Evolutionary conservation across 305 asterid species (phyloP).

Genomic region (Euphrasia arctica): DNA sequence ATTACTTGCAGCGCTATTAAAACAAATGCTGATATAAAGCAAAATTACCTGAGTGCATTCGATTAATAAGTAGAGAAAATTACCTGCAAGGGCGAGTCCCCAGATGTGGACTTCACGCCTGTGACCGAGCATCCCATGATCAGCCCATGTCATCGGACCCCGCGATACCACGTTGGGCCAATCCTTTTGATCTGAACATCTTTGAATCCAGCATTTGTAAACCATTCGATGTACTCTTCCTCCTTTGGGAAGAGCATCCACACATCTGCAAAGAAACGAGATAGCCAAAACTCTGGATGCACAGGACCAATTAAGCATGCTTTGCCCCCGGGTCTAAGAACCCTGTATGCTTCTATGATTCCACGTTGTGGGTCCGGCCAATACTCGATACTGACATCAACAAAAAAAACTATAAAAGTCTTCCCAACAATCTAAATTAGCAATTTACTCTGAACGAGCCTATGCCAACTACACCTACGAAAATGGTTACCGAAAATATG

Average conservation of each 20-base stretch:
- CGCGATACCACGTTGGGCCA: conserved; percentile 98
- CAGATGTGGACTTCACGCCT: conserved; percentile 78
- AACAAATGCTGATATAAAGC: background rate
- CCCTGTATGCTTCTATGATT: conserved; percentile 92
- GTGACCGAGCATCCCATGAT: conserved; percentile 46
- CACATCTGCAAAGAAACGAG: too few relatives aligned
- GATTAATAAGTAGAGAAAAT: background rate
- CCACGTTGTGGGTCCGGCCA: conserved; percentile 99
- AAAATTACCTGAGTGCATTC: background rate
- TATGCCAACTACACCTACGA: too few relatives aligned
- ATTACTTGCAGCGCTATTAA: background rate
- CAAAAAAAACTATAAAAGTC: conserved; percentile 1
- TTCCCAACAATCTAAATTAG: background rate
- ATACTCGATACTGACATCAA: conserved; percentile 72
- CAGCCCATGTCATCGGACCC: conserved; percentile 70
- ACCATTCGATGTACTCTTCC: too few relatives aligned
- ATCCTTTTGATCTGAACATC: conserved; percentile 83
- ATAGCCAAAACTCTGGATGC: too few relatives aligned
- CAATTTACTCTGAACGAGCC: conserved; percentile 1
- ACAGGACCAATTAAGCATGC: too few relatives aligned
- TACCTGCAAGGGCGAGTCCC: conserved; percentile 93
- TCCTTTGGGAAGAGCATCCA: too few relatives aligned
- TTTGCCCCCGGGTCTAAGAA: conserved; percentile 73
- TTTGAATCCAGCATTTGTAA: conserved; percentile 44
- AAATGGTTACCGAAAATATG: too few relatives aligned